Base-by-base conservation (phyloP, 1,284 basidiomycete genomes). In the Fomitopsis schrenkii region DNA sequence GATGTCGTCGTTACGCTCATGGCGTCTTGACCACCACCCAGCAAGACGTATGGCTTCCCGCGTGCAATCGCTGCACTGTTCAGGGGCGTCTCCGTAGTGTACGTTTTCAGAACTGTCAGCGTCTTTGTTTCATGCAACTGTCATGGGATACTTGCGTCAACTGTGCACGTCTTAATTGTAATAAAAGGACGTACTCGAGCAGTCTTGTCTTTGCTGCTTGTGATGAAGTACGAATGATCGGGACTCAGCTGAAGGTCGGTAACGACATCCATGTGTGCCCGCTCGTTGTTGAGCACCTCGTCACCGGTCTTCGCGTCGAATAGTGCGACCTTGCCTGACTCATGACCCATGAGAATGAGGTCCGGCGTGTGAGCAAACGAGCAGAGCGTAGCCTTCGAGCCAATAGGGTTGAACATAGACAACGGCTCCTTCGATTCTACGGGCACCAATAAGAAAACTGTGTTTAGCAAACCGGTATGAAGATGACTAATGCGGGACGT, bases 1-100 rank as follows among this genome's bases (percentile, higher is more conserved):
- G 93, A 94, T 2, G 97, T 99, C 5, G 95, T 98, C 15, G 97
- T 98, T 60, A 99, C 97, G 71, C 82, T 91, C 95, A 97, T 98
- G 9, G 97, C 97, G 73, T 98, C 97, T 77, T 98, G 97, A 59
- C 97, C 97, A 76, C 97, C 97, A 58, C 97, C 97, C 45, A 98
- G 80, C 30, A 58, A 19, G 35, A 93, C 92, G 72, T 95, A 98
- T 54, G 96, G 97, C 71, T 88, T 85, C 59, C 84, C 81, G 3
- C 93, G 93, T 17, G 95, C 86, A 57, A 98, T 82, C 28, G 94
- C 88, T 1, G 97, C 95, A 67, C 93, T 95, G 79, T 99, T 99
- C 64, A 99, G 79, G 0, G 97, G 97, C 1, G 96, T 98, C 76
- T 98, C 95, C 5, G 96, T 97, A 15, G 87, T 77, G 77, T 83